These are phyloP conservation scores for Dalechampia spathulata DNA, from an alignment of 441 rosid genomes.

Conservation along the genomic window DNA sequence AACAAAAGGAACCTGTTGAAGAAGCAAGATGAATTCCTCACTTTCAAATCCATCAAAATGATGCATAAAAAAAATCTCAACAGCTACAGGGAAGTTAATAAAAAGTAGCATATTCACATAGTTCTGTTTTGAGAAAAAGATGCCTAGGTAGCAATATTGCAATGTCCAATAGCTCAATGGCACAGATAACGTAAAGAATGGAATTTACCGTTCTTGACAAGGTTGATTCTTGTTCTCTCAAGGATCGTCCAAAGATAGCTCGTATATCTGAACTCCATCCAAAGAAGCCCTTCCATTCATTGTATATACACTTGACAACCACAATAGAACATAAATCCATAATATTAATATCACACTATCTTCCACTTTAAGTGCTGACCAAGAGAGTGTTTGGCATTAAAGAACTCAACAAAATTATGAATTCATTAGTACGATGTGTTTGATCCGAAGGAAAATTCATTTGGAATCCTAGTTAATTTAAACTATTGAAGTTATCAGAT, in stretches of 20 bases:
- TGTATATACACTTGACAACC: slow-evolving; percentile 58
- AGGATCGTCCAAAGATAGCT: slow-evolving; percentile 56
- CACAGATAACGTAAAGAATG: background rate
- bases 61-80: background rate
- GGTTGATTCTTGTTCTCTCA: slow-evolving; percentile 53
- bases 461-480: too few relatives aligned
- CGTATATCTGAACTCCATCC: slow-evolving; percentile 61
- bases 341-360: background rate
- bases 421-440: too few relatives aligned
- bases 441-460: too few relatives aligned
- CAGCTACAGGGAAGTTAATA: background rate
- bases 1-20: slow-evolving; percentile 67
- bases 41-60: background rate
- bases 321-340: slow-evolving; percentile 7
- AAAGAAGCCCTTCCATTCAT: slow-evolving; percentile 82
- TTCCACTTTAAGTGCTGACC: background rate
- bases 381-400: too few relatives aligned
- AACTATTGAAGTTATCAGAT: too few relatives aligned
- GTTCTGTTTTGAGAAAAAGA: background rate
- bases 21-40: background rate
- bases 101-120: background rate
- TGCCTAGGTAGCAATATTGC: too few relatives aligned
- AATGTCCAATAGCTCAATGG: too few relatives aligned
- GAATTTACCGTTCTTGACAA: slow-evolving; percentile 49
- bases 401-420: too few relatives aligned